phyloP scores from a whole-genome alignment of 2,329 filamentous ascomycete genomes.

The Fusarium verrucosum region DNA sequence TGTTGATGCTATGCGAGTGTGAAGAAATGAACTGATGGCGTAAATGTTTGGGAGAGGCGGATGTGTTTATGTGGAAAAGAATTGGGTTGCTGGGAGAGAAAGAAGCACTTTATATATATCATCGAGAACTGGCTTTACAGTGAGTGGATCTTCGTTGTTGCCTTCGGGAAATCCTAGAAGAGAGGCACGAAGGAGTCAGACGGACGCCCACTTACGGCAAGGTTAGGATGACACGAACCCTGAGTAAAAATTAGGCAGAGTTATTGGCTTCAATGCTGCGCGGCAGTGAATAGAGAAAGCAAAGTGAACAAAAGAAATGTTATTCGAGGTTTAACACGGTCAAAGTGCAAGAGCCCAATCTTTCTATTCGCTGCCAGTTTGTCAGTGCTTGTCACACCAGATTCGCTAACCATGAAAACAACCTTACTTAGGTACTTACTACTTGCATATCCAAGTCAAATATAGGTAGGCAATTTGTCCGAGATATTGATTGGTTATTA shows the following conservation, averaged over 20 bases:
- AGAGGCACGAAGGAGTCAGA: conserved; percentile 18
- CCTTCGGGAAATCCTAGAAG: conserved; percentile 31
- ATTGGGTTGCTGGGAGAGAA: neutral
- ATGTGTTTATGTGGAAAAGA: neutral
- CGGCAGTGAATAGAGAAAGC: conserved; percentile 6
- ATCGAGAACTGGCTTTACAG: neutral
- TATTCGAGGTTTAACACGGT: neutral
- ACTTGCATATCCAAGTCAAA: neutral
- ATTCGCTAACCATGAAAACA: neutral
- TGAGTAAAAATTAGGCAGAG: neutral
- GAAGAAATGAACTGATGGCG: neutral
- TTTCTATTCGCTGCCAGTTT: neutral
- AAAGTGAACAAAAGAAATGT: conserved; percentile 5
- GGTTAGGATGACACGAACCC: conserved; percentile 1
- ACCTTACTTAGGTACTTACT: too few relatives aligned
- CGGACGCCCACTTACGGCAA: neutral
- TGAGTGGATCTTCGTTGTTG: conserved; percentile 21
- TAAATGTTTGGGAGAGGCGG: neutral
- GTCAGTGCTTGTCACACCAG: neutral
- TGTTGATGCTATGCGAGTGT: neutral
- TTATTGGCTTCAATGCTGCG: neutral
- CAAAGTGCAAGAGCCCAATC: neutral
- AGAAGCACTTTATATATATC: conserved; percentile 2
- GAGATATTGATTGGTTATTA: too few relatives aligned
- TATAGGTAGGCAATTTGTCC: neutral